A percentile compares a stretch with the other conserved stretches of the same genome.
These are phyloP conservation scores for Trypanosoma boissoni DNA, from an alignment of 208 protist species.

Conservation along the genomic window DNA sequence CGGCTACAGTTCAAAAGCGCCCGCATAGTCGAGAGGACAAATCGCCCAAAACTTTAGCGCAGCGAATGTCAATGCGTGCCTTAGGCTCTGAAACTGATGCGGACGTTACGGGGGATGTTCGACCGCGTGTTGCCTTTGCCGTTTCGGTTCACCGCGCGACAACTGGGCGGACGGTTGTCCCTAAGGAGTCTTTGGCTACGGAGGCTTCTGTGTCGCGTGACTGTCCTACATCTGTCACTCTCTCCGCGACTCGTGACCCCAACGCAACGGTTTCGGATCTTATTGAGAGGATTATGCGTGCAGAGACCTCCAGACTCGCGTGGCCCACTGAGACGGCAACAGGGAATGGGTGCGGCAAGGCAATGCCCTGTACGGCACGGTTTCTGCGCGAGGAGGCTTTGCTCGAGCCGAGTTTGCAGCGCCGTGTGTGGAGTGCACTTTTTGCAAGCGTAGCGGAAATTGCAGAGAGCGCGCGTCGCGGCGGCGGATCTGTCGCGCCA, in stretches of 20 bases:
- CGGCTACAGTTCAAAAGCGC: too few species aligned
- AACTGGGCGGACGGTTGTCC: conserved; percentile 12
- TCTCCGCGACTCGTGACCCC: too few species aligned
- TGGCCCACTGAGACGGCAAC: conserved; percentile 10
- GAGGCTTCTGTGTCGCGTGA: too few species aligned
- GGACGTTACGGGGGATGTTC: not conserved
- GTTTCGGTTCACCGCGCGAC: conserved; percentile 17
- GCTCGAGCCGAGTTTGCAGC: conserved; percentile 22
- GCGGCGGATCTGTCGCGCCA: conserved; percentile 15
- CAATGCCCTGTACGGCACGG: conserved; percentile 15
- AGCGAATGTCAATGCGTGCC: not conserved
- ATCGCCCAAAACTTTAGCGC: too few species aligned
- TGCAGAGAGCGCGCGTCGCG: conserved; percentile 18
- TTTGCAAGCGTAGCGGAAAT: conserved; percentile 32
- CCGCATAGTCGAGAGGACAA: too few species aligned
- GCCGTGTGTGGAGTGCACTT: conserved; percentile 38
- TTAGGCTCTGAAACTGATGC: not conserved
- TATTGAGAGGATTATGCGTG: too few species aligned
- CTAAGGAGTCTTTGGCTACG: not conserved
- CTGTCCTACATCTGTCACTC: too few species aligned
- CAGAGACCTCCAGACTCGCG: too few species aligned
- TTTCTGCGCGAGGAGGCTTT: conserved; percentile 25
- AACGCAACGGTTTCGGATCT: conserved; percentile 10
- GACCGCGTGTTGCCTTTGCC: conserved; percentile 7
- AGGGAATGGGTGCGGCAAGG: conserved; percentile 9